phyloP scores from a whole-genome alignment of 139 green algal genomes.

The Haematococcus sp. region DNA sequence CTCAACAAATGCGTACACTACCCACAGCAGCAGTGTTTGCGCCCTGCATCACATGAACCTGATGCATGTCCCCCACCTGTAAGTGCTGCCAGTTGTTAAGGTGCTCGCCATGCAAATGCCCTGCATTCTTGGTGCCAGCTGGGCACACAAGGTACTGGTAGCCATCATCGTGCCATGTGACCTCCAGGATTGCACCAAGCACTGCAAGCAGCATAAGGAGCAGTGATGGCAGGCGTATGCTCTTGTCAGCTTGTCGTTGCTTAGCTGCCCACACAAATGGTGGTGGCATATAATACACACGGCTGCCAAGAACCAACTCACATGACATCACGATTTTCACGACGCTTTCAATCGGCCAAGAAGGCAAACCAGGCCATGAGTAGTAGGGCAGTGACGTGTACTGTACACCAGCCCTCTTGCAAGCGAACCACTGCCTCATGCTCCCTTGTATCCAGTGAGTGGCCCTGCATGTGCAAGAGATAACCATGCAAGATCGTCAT shows the following conservation, averaged over 20 bases:
- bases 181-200: background rate
- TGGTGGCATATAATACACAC: no score
- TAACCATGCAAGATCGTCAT: no score
- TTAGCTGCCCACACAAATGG: no score
- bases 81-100: slow-evolving; percentile 15
- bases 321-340: slow-evolving; percentile 8
- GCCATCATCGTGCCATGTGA: slow-evolving; percentile 5
- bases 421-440: background rate
- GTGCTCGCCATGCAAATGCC: slow-evolving; percentile 1
- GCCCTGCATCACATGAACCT: no score
- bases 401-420: background rate
- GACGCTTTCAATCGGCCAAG: background rate
- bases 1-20: no score
- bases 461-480: background rate
- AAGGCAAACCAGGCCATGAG: background rate
- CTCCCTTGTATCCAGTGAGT: slow-evolving; percentile 5
- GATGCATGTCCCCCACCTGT: no score
- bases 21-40: no score
- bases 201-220: background rate
- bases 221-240: no score
- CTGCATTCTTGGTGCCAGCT: background rate
- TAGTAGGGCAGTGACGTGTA: slow-evolving; percentile 4
- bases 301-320: background rate
- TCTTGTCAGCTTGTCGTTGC: no score
- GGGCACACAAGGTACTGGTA: slow-evolving; percentile 1